Evolutionary conservation across 768 basidiomycete species (phyloP).

Genomic region (Hygrocybe punicea): DNA sequence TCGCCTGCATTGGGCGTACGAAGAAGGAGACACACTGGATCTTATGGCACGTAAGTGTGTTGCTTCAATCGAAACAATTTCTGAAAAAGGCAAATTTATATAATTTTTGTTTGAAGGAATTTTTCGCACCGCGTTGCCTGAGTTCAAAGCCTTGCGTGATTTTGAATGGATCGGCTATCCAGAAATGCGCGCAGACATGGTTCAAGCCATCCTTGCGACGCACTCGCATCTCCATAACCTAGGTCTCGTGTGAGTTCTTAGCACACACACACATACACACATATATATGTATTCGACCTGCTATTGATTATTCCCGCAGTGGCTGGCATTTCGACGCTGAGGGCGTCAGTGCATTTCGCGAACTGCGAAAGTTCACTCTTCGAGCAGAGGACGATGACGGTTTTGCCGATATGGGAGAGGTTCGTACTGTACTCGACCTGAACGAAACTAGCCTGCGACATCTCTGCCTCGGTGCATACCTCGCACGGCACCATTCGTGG

Average conservation of each 20-base stretch:
- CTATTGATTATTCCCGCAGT: constrained; percentile 25
- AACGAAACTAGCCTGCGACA: constrained; percentile 57
- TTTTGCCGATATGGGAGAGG: constrained; percentile 66
- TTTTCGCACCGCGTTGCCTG: constrained; percentile 59
- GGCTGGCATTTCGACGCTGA: constrained; percentile 75
- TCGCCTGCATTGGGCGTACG: constrained; percentile 65
- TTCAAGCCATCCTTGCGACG: constrained; percentile 51
- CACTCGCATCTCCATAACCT: constrained; percentile 54
- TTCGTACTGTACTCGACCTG: constrained; percentile 58
- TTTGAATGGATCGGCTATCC: constrained; percentile 81
- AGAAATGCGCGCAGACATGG: constrained; percentile 65
- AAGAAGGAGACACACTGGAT: constrained; percentile 65
- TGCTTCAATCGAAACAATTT: background rate
- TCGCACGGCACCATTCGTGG: constrained; percentile 62
- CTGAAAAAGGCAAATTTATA: background rate
- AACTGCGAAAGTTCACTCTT: constrained; percentile 62
- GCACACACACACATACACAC: too few species aligned
- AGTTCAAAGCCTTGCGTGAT: constrained; percentile 56
- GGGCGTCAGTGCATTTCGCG: constrained; percentile 59
- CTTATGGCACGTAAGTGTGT: constrained; percentile 49
- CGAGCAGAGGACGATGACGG: constrained; percentile 71
- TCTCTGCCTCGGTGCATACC: constrained; percentile 67
- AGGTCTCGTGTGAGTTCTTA: constrained; percentile 50
- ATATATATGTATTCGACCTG: too few species aligned
- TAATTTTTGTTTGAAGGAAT: constrained; percentile 39